Conservation (phyloP, 1,139 yeast species). For the Suhomyces bokatorum region DNA sequence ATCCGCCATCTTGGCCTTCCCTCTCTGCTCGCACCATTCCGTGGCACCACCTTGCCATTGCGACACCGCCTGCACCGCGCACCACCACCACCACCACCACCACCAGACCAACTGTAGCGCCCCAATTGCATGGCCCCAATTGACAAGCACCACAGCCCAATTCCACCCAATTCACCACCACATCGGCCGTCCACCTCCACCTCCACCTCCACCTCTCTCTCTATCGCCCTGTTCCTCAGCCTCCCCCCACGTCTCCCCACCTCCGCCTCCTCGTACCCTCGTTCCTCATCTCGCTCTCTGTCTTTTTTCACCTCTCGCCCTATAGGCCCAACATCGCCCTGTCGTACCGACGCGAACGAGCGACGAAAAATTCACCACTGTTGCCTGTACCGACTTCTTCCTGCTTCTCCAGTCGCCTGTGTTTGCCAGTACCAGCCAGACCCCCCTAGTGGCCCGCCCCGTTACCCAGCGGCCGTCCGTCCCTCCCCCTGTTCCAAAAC, state of each 20-base stretch:
- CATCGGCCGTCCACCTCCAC: background rate
- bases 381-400: no score
- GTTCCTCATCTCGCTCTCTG: background rate
- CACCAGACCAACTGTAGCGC: no score
- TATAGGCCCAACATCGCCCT: background rate
- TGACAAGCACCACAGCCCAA: no score
- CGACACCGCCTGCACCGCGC: background rate
- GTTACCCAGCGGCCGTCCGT: no score
- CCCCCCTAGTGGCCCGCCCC: no score
- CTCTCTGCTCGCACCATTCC: background rate
- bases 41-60: background rate
- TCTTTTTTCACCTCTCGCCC: background rate
- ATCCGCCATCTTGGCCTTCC: no score
- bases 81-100: background rate
- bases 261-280: background rate
- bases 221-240: background rate
- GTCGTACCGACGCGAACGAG: constrained; percentile 5
- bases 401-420: no score
- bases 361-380: constrained; percentile 4
- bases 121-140: no score
- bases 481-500: no score
- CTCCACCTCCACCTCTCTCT: background rate
- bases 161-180: no score
- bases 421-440: no score
- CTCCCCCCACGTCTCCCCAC: background rate